Evolutionary conservation across 495 filamentous ascomycete species (phyloP), one percentile per base, ranked within the genome.

Genomic region (Penicillium cosmopolitanum): DNA sequence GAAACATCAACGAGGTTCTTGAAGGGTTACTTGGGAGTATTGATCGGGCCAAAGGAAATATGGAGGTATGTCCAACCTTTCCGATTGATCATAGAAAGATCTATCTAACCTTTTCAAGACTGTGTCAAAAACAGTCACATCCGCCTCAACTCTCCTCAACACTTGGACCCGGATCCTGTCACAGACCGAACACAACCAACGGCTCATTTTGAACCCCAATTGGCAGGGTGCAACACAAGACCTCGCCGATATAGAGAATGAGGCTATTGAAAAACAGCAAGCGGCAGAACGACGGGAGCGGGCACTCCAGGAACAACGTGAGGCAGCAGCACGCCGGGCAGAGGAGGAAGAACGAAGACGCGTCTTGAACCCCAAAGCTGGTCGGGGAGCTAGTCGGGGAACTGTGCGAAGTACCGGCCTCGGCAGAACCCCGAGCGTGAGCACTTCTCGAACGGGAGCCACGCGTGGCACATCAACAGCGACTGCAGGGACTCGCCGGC

Each of bases 101-200:
- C 58, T 51, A 61, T 54, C 58, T 10, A 35, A 47, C 2, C 21
- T 36, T 56, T 31, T 50, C 16, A 60, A 95, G 89, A 95, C 90
- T 12, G 93, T 98, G 12, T 90, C 89, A 43, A 81, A 83, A 52
- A 97, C 95, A 4, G 90, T 97, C 25, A 78, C 83, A 53, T 92
- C 90, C 46, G 92, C 94, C n/a, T 93, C 92, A 36, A 92, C 91
- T 0, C 85, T 98, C n/a, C 84, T 98, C 36, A 92, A 93, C 64
- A 95, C 95, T 25, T 98, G 93, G 93, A 96, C 92, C 44, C 87
- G 92, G 56, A 97, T 98, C 61, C 84, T 98, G 5, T 93, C 90
- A 21, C 95, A 97, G 69, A 97, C 95, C 0, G 95, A 98, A 74
- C 93, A 98, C 72, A 98, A 96, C 66, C 93, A 98, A 67, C 87